These are phyloP conservation scores for Dendrostoma leiphaemia DNA, from an alignment of 2,329 filamentous ascomycete genomes.

Conservation along the genomic window DNA sequence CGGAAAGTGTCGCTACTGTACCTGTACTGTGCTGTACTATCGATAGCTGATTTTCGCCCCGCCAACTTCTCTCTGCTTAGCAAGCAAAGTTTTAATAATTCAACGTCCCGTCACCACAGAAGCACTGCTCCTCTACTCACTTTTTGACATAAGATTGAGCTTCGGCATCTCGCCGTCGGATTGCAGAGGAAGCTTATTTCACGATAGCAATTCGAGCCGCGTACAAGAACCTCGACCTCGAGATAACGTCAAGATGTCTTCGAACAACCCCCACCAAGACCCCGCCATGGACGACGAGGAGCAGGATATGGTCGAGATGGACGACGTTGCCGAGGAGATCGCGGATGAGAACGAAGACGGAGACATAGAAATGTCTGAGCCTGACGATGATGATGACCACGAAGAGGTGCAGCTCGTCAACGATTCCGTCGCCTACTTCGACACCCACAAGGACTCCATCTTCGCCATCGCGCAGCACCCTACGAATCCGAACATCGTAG, in stretches of 20 bases:
- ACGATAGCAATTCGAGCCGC: background rate
- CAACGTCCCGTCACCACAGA: background rate
- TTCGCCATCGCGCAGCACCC: conserved; percentile 96
- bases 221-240: background rate
- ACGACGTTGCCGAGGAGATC: conserved; percentile 78
- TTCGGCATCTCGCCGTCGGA: no score
- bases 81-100: conserved; percentile 21
- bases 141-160: background rate
- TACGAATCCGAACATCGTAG: conserved; percentile 70
- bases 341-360: conserved; percentile 54
- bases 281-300: conserved; percentile 55
- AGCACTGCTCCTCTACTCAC: background rate
- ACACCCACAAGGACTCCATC: conserved; percentile 84
- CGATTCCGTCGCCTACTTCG: conserved; percentile 91
- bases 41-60: conserved; percentile 9
- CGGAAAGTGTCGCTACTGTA: background rate
- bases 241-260: conserved; percentile 19
- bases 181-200: background rate
- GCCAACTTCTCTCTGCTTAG: conserved; percentile 14
- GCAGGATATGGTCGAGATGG: conserved; percentile 70
- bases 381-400: conserved; percentile 38
- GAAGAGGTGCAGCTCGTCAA: conserved; percentile 81
- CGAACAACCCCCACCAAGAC: conserved; percentile 34
- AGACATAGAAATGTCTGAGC: conserved; percentile 29
- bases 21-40: conserved; percentile 1